Evolutionary conservation across 1,139 yeast genomes (phyloP), one percentile per base, ranked within the genome.

Genomic region (Debaryomyces coudertii): DNA sequence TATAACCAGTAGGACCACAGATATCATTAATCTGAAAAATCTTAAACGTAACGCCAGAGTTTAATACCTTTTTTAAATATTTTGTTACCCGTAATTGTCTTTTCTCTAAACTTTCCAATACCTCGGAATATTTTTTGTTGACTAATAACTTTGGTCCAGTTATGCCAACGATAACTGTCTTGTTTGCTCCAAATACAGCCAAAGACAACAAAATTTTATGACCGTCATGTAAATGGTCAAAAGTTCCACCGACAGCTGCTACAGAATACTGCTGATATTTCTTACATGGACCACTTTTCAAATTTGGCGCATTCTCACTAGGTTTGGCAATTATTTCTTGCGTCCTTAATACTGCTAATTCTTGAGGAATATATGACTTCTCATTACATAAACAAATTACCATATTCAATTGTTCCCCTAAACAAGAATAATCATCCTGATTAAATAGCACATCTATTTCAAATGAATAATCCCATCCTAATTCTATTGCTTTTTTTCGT

Each of bases 171-270:
- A 93, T 86, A 9, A 93, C 68, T 20, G 66, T 68, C 3, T 63
- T 56, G 5, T 66, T 58, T 0, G 95, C 75, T 11, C 89, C 54
- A 58, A 83, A 90, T 0, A 84, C 81, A 0, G 95, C 77, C 54
- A 89, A 72, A 0, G 96, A 85, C 7, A 95, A 71, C 16, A 95
- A 69, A 25, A 93, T 84, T 63, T 88, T 90, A 66, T 95, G 99
- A 0, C 99, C 99, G 59, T 87, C 96, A 58, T 95, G 99, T 31
- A 95, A 62, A 66, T 95, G 98, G 61, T 95, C 99, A 69, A 95
- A 95, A 0, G 99, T 95, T 0, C 99, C 99, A 0, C 99, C 99
- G 1, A 92, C 84, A 0, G 95, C 95, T 11, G 57, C 54, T 9
- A 53, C 52, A n/a, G 28, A 14, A 12, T 38, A 38, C 24, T 38